phyloP scores from a whole-genome alignment of 805 yeast genomes.

The Candida nemodendra region DNA sequence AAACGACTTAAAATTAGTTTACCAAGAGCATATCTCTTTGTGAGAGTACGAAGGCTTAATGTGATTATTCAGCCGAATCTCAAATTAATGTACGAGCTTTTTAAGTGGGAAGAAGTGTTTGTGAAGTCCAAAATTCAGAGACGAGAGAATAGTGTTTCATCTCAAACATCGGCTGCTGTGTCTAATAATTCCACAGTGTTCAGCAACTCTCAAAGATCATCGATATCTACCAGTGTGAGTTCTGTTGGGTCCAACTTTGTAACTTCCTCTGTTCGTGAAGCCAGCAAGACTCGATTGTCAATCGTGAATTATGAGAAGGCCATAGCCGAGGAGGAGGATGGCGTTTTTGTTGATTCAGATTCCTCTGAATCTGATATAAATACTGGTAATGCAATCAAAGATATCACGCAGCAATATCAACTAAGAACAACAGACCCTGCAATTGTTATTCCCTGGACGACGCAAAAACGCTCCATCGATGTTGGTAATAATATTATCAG shows the following conservation, averaged over 20 bases:
- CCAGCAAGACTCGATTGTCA: constrained; percentile 12
- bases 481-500: constrained; percentile 26
- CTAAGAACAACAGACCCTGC: too few species aligned
- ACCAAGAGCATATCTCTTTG: constrained; percentile 80
- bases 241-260: constrained; percentile 17
- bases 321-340: constrained; percentile 22
- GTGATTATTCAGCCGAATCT: constrained; percentile 93
- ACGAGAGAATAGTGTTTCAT: constrained; percentile 18
- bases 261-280: constrained; percentile 17
- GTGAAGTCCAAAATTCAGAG: constrained; percentile 16
- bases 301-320: constrained; percentile 16
- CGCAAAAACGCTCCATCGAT: constrained; percentile 17
- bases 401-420: too few species aligned
- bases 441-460: constrained; percentile 5
- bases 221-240: constrained; percentile 27
- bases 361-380: constrained; percentile 14
- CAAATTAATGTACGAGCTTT: constrained; percentile 85
- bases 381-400: constrained; percentile 8
- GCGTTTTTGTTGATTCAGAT: constrained; percentile 18
- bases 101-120: constrained; percentile 59
- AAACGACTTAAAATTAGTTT: constrained; percentile 62
- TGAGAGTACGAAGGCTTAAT: constrained; percentile 85
- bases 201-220: constrained; percentile 20
- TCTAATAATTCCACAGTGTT: constrained; percentile 19
- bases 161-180: constrained; percentile 17